A percentile compares a stretch with the other conserved stretches of the same genome.
Conservation (phyloP, 2,329 filamentous ascomycete species). For the Fusarium pseudograminearum region DNA sequence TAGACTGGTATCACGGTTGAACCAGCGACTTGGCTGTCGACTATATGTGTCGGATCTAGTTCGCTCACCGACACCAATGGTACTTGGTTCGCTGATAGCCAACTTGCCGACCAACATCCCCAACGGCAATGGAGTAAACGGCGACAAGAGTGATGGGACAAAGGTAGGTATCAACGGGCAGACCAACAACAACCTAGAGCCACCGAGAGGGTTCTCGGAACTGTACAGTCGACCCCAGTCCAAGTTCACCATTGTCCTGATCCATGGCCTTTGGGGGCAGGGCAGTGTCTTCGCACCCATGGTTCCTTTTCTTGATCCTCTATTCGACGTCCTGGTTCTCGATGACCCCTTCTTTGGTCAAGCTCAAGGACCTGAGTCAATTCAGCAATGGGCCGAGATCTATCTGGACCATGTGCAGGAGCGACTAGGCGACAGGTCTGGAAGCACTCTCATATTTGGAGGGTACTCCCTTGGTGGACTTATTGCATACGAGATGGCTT, state of each 20-base stretch:
- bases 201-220: neutral
- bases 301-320: neutral
- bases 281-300: neutral
- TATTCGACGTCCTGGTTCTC: neutral
- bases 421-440: neutral
- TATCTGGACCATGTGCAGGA: neutral
- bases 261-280: slow-evolving; percentile 3
- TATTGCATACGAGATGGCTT: slow-evolving; percentile 2
- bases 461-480: slow-evolving; percentile 1
- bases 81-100: neutral
- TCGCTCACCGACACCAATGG: neutral
- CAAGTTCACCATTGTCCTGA: slow-evolving; percentile 3
- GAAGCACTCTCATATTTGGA: neutral
- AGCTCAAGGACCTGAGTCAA: neutral
- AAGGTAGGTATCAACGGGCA: neutral
- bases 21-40: neutral
- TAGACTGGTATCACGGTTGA: neutral
- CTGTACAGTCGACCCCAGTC: neutral
- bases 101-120: neutral
- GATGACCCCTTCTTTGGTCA: slow-evolving; percentile 3
- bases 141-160: neutral
- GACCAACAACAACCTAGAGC: neutral
- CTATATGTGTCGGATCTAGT: slow-evolving; percentile 1
- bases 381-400: slow-evolving; percentile 3
- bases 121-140: neutral